Evolutionary conservation across 2,329 filamentous ascomycete genomes (phyloP), one percentile per base, ranked within the genome.

Genomic region (Alternaria tenuissima): DNA sequence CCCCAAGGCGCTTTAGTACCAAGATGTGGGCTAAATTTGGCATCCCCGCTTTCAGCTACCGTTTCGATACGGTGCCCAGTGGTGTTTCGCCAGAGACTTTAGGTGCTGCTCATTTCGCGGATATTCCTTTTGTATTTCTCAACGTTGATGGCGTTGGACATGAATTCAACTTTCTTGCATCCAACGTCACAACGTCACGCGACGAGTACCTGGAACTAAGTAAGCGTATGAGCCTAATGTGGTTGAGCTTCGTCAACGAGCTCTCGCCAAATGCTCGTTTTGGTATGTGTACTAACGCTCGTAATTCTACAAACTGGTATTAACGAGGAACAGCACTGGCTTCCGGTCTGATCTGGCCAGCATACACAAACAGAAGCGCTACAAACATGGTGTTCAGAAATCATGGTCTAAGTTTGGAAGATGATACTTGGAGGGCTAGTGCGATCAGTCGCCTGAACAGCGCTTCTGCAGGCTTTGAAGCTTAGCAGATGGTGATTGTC

Each of bases 171-270:
- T 24, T 24, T 24, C 44, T 47, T 47, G 28, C 44, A 16, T 47
- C 44, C 11, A 32, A 47, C n/a, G 18, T 20, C 3, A 34, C 44
- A 8, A 6, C 16, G 12, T 16, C n/a, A 47, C n/a, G 44, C 12
- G 44, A 47, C 0, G 12, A 43, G 0, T 20, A 26, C 4, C 3
- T 38, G 3, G 7, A 24, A 16, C 32, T 57, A 20, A 57, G 46
- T 16, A 41, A 42, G 14, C 24, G 34, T 16, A 57, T 57, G 55
- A 53, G 36, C 36, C 34, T 36, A 12, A 57, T 53, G 55, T 57
- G 46, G 46, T 11, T 57, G 22, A 57, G 48, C 24, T 57, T 57
- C 24, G 48, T 39, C 1, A 57, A 52, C n/a, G 48, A 52, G 34
- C 47, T 43, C 16, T 53, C 55, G 26, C 55, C 55, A 7, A 57